A percentile compares a stretch with the other conserved stretches of the same genome.
Evolutionary conservation across 371 early-diverging fungal genomes (phyloP).

Genomic region (Apophysomyces trapeziformis): DNA sequence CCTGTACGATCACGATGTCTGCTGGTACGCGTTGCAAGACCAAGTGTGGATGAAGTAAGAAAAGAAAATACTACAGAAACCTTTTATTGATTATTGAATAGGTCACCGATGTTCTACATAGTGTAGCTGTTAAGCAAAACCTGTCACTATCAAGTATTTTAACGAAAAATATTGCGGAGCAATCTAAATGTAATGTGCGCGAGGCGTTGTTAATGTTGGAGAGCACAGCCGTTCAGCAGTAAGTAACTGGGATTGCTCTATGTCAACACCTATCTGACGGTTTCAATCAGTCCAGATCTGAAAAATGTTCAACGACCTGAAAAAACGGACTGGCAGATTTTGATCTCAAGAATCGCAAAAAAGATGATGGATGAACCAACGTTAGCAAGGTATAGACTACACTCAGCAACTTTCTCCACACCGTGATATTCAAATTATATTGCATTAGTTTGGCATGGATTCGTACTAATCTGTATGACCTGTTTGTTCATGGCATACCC

Average conservation of each 20-base stretch:
- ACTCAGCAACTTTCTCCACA: too few species aligned
- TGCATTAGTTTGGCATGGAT: slow-evolving; percentile 33
- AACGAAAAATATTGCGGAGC: slow-evolving; percentile 69
- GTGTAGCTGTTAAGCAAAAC: slow-evolving; percentile 82
- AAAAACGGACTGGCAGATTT: slow-evolving; percentile 91
- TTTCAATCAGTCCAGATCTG: slow-evolving; percentile 32
- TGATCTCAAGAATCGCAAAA: slow-evolving; percentile 70
- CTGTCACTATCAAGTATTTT: slow-evolving; percentile 68
- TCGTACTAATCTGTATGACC: slow-evolving; percentile 83
- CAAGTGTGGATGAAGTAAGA: slow-evolving; percentile 70
- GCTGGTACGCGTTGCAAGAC: slow-evolving; percentile 88
- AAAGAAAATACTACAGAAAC: not conserved
- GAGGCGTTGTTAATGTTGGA: slow-evolving; percentile 92
- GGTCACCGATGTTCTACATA: slow-evolving; percentile 67
- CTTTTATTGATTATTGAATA: slow-evolving; percentile 17
- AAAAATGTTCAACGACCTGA: slow-evolving; percentile 60
- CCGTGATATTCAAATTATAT: not conserved
- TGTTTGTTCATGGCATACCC: slow-evolving; percentile 91
- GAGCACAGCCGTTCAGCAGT: slow-evolving; percentile 80
- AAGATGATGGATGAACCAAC: slow-evolving; percentile 78
- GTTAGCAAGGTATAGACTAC: slow-evolving; percentile 52
- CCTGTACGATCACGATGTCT: slow-evolving; percentile 98
- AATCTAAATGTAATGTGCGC: slow-evolving; percentile 86
- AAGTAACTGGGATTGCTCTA: slow-evolving; percentile 19
- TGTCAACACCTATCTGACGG: slow-evolving; percentile 35